These are phyloP conservation scores for Ascochyta koolunga DNA, from an alignment of 2,329 filamentous ascomycete species.

Conservation along the genomic window DNA sequence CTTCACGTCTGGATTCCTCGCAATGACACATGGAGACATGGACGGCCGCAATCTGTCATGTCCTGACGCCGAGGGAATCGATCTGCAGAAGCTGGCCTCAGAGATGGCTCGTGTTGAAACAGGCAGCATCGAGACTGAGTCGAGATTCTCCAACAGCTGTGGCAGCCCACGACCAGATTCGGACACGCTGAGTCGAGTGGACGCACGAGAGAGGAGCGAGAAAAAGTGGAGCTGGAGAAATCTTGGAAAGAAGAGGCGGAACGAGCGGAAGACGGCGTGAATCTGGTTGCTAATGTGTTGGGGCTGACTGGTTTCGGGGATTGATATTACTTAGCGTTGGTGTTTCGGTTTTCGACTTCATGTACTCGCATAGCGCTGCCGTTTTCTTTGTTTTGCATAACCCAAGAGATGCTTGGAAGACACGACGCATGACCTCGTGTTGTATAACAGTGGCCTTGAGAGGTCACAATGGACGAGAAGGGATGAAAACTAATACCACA, in stretches of 20 bases:
- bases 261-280: constrained; percentile 14
- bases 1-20: constrained; percentile 40
- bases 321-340: constrained; percentile 10
- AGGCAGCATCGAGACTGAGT: constrained; percentile 18
- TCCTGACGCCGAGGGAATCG: constrained; percentile 33
- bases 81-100: constrained; percentile 31
- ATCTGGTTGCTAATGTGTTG: not conserved
- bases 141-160: constrained; percentile 19
- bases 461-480: not conserved
- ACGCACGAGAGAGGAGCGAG: constrained; percentile 20
- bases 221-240: constrained; percentile 31
- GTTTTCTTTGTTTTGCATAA: constrained; percentile 9
- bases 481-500: not conserved
- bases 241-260: constrained; percentile 29
- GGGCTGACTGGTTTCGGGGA: not conserved
- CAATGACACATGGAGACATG: constrained; percentile 33
- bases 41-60: constrained; percentile 23
- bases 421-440: constrained; percentile 17
- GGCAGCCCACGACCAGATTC: constrained; percentile 42
- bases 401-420: constrained; percentile 14
- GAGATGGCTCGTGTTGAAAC: constrained; percentile 27
- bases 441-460: constrained; percentile 10
- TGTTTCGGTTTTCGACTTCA: constrained; percentile 18
- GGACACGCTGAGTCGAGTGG: constrained; percentile 34
- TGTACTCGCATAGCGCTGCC: constrained; percentile 14